A percentile compares a stretch with the other conserved stretches of the same genome.
These are phyloP conservation scores for Aspergillus asperescens DNA, from an alignment of 495 filamentous ascomycete genomes.

Conservation along the genomic window DNA sequence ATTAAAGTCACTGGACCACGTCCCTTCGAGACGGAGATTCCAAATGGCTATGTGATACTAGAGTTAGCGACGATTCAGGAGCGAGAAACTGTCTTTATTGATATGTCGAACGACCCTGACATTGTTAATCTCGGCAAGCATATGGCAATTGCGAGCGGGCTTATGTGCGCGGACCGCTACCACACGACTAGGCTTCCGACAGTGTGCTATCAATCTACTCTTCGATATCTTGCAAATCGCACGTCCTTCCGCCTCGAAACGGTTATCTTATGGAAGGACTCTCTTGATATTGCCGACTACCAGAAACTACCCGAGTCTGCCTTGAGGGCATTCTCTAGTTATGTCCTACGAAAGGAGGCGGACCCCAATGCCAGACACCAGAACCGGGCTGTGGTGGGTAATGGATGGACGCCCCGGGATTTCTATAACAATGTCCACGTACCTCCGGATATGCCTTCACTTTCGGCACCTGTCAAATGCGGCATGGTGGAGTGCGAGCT, in stretches of 20 bases:
- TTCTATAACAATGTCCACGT: constrained; percentile 65
- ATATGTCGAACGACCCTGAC: constrained; percentile 17
- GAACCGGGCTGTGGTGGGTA: neutral
- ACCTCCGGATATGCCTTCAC: constrained; percentile 35
- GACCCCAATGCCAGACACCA: neutral
- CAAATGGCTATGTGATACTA: constrained; percentile 16
- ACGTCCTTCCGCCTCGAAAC: constrained; percentile 27
- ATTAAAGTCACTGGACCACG: constrained; percentile 7
- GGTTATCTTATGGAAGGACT: constrained; percentile 37
- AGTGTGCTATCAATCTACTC: constrained; percentile 33
- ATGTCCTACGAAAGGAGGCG: constrained; percentile 27
- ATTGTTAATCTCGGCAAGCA: constrained; percentile 20
- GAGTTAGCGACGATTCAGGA: constrained; percentile 14
- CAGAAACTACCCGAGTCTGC: constrained; percentile 15
- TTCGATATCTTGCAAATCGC: constrained; percentile 15
- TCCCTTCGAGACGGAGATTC: neutral
- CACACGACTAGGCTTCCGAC: constrained; percentile 15
- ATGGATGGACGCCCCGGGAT: constrained; percentile 47
- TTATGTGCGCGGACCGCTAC: constrained; percentile 28
- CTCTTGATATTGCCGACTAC: constrained; percentile 26
- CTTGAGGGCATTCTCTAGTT: constrained; percentile 27
- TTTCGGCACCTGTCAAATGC: constrained; percentile 40
- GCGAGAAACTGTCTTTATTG: constrained; percentile 16
- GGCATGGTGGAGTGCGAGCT: constrained; percentile 46
- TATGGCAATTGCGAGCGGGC: constrained; percentile 16